Percentiles rank a stretch among this genome's conserved stretches.
These are phyloP conservation scores for Rhododendron simsii DNA, from an alignment of 148 eudicot genomes.

Conservation along the genomic window DNA sequence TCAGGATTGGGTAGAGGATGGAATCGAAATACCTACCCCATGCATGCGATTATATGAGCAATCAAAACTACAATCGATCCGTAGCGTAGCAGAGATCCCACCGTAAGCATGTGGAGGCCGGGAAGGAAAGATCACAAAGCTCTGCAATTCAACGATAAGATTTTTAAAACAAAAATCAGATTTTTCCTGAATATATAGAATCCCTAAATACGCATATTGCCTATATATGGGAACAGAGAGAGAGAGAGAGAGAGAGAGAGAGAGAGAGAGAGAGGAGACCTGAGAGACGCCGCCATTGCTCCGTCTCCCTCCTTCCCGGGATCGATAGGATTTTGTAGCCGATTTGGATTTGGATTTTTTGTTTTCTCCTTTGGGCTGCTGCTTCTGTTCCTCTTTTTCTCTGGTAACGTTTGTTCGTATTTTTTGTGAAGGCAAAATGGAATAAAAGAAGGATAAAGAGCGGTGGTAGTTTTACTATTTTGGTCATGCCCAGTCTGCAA, in stretches of 20 bases:
- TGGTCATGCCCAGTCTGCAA: neutral
- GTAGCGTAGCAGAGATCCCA: constrained; percentile 16
- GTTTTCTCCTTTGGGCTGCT: neutral
- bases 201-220: neutral
- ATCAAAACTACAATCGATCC: constrained; percentile 25
- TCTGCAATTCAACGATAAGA: constrained; percentile 2
- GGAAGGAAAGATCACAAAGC: constrained; percentile 14
- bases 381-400: neutral
- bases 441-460: neutral
- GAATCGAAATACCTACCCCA: constrained; percentile 38
- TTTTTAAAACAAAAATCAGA: neutral
- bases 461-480: neutral
- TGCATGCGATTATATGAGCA: constrained; percentile 26
- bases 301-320: constrained; percentile 3
- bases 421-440: neutral
- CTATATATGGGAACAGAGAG: neutral
- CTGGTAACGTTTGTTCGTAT: neutral
- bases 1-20: neutral
- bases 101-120: constrained; percentile 29
- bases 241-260: constrained; percentile 2
- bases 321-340: neutral
- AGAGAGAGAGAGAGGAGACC: constrained; percentile 10
- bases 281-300: constrained; percentile 12
- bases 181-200: no score
- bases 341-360: neutral